Conservation (phyloP, 2,329 filamentous ascomycete species). For the Colletotrichum eremochloae region DNA sequence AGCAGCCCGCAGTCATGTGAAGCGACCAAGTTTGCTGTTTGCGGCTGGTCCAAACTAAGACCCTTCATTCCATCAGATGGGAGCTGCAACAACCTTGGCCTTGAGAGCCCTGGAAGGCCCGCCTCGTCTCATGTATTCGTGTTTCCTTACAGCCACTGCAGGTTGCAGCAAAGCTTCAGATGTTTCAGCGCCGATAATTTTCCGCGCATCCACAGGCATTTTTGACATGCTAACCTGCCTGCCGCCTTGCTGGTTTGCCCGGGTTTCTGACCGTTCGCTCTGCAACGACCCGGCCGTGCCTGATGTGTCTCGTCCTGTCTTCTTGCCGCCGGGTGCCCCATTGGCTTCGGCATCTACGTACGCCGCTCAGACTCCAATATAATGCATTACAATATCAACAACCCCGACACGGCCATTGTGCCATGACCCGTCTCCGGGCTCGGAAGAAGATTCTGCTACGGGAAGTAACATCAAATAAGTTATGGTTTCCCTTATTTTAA, state of each 20-base stretch:
- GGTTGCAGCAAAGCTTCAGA: slow-evolving; percentile 6
- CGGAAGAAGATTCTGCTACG: not conserved
- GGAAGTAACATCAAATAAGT: not conserved
- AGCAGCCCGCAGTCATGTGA: not conserved
- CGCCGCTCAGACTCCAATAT: slow-evolving; percentile 3
- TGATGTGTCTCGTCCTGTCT: slow-evolving; percentile 22
- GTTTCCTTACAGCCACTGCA: not conserved
- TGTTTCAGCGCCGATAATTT: slow-evolving; percentile 7
- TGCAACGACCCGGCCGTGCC: slow-evolving; percentile 11
- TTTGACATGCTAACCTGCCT: not conserved
- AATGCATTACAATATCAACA: not conserved
- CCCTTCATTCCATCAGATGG: slow-evolving; percentile 7
- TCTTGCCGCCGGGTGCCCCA: not conserved
- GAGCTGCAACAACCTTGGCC: not conserved
- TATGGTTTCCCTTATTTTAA: not conserved
- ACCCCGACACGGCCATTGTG: not conserved
- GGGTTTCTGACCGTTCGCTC: not conserved
- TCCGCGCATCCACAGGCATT: not conserved
- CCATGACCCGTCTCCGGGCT: not conserved
- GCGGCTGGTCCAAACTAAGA: not conserved
- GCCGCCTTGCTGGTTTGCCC: not conserved
- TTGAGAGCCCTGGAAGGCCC: slow-evolving; percentile 6
- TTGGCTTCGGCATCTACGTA: slow-evolving; percentile 3
- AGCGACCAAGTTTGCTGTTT: not conserved
- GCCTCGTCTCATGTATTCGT: not conserved